phyloP scores from a whole-genome alignment of 495 filamentous ascomycete species.

The Thermochaetoides thermophila region DNA sequence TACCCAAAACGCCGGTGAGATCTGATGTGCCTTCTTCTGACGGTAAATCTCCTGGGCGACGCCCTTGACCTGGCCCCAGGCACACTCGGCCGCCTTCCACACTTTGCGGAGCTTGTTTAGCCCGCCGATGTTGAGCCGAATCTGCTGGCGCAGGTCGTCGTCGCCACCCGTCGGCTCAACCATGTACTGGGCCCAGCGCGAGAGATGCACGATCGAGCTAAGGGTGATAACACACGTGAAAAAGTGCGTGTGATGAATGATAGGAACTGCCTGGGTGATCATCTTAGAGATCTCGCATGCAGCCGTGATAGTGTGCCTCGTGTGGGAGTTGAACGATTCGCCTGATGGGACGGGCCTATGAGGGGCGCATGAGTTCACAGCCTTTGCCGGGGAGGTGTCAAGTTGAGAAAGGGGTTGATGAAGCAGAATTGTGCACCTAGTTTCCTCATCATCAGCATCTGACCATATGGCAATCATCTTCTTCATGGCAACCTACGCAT shows the following conservation, averaged over 20 bases:
- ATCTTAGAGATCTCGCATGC: slow-evolving; percentile 65
- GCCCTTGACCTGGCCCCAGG: slow-evolving; percentile 57
- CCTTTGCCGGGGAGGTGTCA: slow-evolving; percentile 36
- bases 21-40: slow-evolving; percentile 39
- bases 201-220: slow-evolving; percentile 45
- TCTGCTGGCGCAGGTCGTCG: slow-evolving; percentile 59
- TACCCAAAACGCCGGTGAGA: slow-evolving; percentile 35
- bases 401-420: slow-evolving; percentile 55
- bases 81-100: slow-evolving; percentile 63
- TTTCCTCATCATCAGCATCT: too few relatives aligned
- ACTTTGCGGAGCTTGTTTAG: slow-evolving; percentile 57
- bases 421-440: slow-evolving; percentile 48
- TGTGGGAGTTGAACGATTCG: slow-evolving; percentile 52
- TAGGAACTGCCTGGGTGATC: slow-evolving; percentile 57
- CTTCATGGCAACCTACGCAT: slow-evolving; percentile 48
- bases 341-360: slow-evolving; percentile 37
- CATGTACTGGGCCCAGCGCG: slow-evolving; percentile 42
- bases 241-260: slow-evolving; percentile 71
- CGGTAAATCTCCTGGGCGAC: slow-evolving; percentile 53
- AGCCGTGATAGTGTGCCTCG: slow-evolving; percentile 62
- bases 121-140: slow-evolving; percentile 69
- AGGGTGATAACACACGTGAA: slow-evolving; percentile 76
- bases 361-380: slow-evolving; percentile 44
- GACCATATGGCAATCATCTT: too few relatives aligned
- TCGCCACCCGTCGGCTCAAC: too few relatives aligned